Conservation (phyloP, 345 rosid species). For the Eucalyptus tenuipes region DNA sequence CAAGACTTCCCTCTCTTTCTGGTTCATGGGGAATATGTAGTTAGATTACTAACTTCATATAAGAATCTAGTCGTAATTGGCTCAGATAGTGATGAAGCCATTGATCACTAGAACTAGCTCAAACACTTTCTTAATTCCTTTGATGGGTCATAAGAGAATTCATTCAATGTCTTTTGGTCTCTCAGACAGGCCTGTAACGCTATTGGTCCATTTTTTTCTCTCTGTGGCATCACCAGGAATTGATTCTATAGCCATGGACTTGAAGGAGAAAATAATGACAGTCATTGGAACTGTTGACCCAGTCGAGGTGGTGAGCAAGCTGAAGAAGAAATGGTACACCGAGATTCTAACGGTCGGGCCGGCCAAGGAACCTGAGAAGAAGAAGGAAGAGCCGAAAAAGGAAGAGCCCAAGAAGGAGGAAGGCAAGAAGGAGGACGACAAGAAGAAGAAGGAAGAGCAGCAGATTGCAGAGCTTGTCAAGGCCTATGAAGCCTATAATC, state of each 20-base stretch:
- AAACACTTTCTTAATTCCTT: background rate
- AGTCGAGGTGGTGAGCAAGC: background rate
- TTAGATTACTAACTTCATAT: background rate
- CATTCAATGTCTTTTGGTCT: background rate
- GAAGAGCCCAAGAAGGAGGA: constrained; percentile 16
- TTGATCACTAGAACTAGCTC: background rate
- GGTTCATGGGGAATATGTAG: background rate
- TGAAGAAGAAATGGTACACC: constrained; percentile 14
- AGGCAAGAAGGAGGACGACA: constrained; percentile 7
- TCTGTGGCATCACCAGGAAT: constrained; percentile 13
- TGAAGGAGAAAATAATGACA: constrained; percentile 43
- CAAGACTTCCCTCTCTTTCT: background rate
- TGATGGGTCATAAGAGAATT: background rate
- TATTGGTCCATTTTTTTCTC: background rate
- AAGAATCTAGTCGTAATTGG: background rate
- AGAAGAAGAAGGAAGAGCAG: constrained; percentile 6
- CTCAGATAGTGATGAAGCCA: background rate
- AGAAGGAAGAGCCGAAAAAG: constrained; percentile 10
- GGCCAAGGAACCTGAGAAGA: constrained; percentile 13
- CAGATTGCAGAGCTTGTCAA: constrained; percentile 14
- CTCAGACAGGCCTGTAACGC: background rate
- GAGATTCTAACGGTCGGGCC: constrained; percentile 42
- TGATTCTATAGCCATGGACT: constrained; percentile 40
- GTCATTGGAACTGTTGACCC: constrained; percentile 48
- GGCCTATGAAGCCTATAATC: constrained; percentile 12